Percentiles rank a stretch among this genome's conserved stretches.
Conservation (phyloP, 1,139 yeast species). For the Zygotorulaspora mrakii region DNA sequence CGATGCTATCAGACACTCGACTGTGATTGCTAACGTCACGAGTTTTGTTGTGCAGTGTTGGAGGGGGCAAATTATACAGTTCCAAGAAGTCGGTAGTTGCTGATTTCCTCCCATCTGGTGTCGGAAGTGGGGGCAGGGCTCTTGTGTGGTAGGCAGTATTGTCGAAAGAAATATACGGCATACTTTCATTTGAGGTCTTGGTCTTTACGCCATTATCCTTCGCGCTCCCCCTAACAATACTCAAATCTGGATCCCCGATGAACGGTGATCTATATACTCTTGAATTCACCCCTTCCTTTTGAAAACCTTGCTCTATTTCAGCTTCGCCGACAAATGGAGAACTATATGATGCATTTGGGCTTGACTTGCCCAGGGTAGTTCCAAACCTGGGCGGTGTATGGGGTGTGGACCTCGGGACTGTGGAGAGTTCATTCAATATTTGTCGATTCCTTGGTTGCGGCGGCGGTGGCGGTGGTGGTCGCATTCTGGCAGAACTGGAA, state of each 20-base stretch:
- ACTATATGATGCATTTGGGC: constrained; percentile 6
- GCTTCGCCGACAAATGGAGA: constrained; percentile 27
- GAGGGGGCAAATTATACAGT: constrained; percentile 21
- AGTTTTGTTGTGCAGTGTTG: constrained; percentile 15
- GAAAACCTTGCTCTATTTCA: constrained; percentile 4
- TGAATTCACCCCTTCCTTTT: constrained; percentile 7
- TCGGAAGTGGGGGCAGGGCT: constrained; percentile 16
- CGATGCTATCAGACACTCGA: constrained; percentile 30
- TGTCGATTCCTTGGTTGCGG: constrained; percentile 3
- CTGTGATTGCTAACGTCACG: constrained; percentile 27
- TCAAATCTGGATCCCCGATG: constrained; percentile 12
- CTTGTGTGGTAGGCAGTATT: constrained; percentile 9
- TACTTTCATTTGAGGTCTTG: constrained; percentile 8
- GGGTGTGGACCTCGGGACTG: too few species aligned
- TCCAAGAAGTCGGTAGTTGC: constrained; percentile 5
- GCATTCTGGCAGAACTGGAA: constrained; percentile 15
- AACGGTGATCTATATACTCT: constrained; percentile 10
- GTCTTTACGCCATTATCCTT: constrained; percentile 5
- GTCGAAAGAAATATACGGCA: constrained; percentile 12
- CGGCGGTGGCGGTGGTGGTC: constrained; percentile 19
- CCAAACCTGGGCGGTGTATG: constrained; percentile 8
- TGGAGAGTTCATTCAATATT: constrained; percentile 3
- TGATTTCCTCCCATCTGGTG: constrained; percentile 4
- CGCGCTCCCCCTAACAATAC: constrained; percentile 1
- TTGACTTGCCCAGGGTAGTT: constrained; percentile 2